Evolutionary conservation across 2,329 filamentous ascomycete species (phyloP).

Genomic region (Trichoderma lentiforme): DNA sequence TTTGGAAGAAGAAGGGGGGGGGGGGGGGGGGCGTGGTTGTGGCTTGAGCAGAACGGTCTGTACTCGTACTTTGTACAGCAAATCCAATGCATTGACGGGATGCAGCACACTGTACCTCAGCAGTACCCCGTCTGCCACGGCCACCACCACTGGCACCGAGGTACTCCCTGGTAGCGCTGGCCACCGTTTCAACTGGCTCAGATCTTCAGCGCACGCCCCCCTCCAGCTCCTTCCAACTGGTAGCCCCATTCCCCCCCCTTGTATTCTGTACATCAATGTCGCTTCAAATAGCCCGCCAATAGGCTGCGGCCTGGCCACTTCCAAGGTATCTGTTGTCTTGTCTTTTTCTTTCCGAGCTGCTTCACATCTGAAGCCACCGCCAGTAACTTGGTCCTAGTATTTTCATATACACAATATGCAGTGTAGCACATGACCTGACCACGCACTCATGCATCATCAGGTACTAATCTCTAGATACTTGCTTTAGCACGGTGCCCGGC

Average conservation of each 20-base stretch:
- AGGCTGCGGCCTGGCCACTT: neutral
- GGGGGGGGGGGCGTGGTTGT: neutral
- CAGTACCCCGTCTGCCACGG: neutral
- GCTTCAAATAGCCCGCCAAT: constrained; percentile 1
- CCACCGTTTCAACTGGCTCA: constrained; percentile 6
- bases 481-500: neutral
- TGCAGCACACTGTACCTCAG: neutral
- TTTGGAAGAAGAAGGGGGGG: neutral
- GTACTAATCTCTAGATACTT: neutral
- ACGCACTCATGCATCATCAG: constrained; percentile 44
- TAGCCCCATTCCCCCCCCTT: neutral
- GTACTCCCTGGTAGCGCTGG: neutral
- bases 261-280: constrained; percentile 4
- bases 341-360: neutral
- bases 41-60: neutral
- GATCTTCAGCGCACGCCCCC: constrained; percentile 16
- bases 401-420: constrained; percentile 9
- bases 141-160: neutral
- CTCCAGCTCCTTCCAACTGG: neutral
- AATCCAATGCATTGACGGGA: neutral
- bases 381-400: neutral
- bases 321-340: neutral
- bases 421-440: constrained; percentile 34
- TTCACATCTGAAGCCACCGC: neutral
- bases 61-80: neutral